A percentile compares a stretch with the other conserved stretches of the same genome.
phyloP scores from a whole-genome alignment of 441 rosid species.

The Erodium moschatum region DNA sequence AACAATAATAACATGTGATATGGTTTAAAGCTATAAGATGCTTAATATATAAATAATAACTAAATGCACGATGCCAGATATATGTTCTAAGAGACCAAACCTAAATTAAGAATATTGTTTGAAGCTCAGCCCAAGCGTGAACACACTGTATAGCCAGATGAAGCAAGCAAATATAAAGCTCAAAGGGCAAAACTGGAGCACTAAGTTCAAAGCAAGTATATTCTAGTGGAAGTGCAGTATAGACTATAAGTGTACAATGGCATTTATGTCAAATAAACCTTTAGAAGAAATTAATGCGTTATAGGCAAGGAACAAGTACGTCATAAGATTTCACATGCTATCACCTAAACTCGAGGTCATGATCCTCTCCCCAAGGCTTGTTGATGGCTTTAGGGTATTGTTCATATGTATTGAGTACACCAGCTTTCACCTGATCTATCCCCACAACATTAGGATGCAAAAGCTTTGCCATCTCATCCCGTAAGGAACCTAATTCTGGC shows the following conservation, averaged over 20 bases:
- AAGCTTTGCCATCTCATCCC: slow-evolving; percentile 64
- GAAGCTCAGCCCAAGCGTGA: background rate
- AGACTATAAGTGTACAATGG: background rate
- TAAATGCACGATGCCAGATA: background rate
- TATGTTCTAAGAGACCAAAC: background rate
- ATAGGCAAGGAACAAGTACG: slow-evolving; percentile 23
- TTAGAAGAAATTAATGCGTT: slow-evolving; percentile 5
- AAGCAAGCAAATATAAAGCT: slow-evolving; percentile 4
- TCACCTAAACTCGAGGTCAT: slow-evolving; percentile 92
- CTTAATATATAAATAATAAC: background rate
- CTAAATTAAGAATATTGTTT: background rate
- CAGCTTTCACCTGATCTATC: slow-evolving; percentile 72
- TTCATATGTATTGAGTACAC: slow-evolving; percentile 47
- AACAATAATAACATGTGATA: background rate
- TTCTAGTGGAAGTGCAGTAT: slow-evolving; percentile 2
- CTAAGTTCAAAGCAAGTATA: background rate
- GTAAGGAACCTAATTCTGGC: slow-evolving; percentile 78
- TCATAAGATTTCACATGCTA: slow-evolving; percentile 24
- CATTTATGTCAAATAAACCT: background rate
- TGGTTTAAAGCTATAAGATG: background rate
- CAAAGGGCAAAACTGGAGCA: background rate
- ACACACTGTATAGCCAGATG: background rate
- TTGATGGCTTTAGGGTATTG: slow-evolving; percentile 40
- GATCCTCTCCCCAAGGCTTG: slow-evolving; percentile 97
- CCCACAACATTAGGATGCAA: slow-evolving; percentile 80